These are phyloP conservation scores for Bipolaris cookei DNA, from an alignment of 2,329 filamentous ascomycete genomes.

Conservation along the genomic window DNA sequence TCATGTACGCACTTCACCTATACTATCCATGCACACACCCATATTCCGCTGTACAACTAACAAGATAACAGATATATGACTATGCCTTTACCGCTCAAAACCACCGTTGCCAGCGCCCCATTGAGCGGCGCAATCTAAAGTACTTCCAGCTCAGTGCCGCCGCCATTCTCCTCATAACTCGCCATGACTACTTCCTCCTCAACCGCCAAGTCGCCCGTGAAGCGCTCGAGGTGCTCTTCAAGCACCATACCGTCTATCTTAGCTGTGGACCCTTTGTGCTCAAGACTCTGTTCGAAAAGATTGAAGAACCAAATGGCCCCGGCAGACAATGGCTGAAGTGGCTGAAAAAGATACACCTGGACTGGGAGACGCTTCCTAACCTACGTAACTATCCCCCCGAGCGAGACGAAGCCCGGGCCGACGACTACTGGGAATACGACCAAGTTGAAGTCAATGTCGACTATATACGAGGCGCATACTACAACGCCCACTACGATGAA, in stretches of 20 bases:
- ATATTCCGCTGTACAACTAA: neutral
- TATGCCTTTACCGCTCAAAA: slow-evolving; percentile 36
- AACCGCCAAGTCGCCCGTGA: slow-evolving; percentile 44
- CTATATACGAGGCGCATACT: slow-evolving; percentile 34
- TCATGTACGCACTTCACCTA: slow-evolving; percentile 29
- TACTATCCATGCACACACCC: neutral
- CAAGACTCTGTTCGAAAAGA: slow-evolving; percentile 36
- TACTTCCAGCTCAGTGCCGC: slow-evolving; percentile 42
- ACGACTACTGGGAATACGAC: slow-evolving; percentile 38
- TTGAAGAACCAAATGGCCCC: slow-evolving; percentile 32
- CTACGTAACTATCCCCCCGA: slow-evolving; percentile 42
- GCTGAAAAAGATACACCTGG: slow-evolving; percentile 41
- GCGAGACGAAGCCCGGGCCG: slow-evolving; percentile 27
- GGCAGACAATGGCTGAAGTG: slow-evolving; percentile 41
- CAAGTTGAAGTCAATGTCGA: slow-evolving; percentile 37
- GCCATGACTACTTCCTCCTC: slow-evolving; percentile 44
- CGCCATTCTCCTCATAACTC: slow-evolving; percentile 42
- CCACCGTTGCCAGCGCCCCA: slow-evolving; percentile 34
- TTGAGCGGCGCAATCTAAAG: slow-evolving; percentile 45
- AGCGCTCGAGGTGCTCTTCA: slow-evolving; percentile 45
- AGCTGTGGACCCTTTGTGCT: slow-evolving; percentile 47
- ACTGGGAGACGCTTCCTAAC: slow-evolving; percentile 47
- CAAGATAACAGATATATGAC: slow-evolving; percentile 39
- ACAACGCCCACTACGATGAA: slow-evolving; percentile 41
- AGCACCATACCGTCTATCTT: slow-evolving; percentile 43